Percentiles rank a stretch among this genome's conserved stretches.
Conservation (phyloP, 2,329 filamentous ascomycete genomes). For the Pseudogymnoascus sp. region DNA sequence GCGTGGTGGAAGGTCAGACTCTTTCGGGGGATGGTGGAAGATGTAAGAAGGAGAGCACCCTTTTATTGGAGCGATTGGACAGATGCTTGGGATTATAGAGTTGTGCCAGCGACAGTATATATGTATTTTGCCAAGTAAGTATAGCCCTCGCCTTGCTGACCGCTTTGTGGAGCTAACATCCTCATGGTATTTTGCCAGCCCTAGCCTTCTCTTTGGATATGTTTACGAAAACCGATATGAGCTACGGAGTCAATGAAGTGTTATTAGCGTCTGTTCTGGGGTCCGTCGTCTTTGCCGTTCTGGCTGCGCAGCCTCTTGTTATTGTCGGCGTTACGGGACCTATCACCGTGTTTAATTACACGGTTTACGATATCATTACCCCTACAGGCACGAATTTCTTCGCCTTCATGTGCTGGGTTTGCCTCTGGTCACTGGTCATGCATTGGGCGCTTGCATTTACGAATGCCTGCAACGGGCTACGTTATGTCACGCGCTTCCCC, state of each 20-base stretch:
- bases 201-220: constrained; percentile 87
- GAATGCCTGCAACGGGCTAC: constrained; percentile 81
- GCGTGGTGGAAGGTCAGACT: constrained; percentile 66
- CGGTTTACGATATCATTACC: constrained; percentile 79
- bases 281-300: constrained; percentile 68
- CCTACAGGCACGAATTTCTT: constrained; percentile 73
- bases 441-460: constrained; percentile 77
- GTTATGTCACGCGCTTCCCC: constrained; percentile 82
- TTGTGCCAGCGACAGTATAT: constrained; percentile 78
- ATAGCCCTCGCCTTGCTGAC: constrained; percentile 8
- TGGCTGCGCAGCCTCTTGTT: constrained; percentile 76
- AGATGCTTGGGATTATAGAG: constrained; percentile 85
- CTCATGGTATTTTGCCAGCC: constrained; percentile 67
- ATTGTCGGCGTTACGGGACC: constrained; percentile 89
- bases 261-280: constrained; percentile 78
- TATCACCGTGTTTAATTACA: constrained; percentile 92
- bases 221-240: constrained; percentile 78
- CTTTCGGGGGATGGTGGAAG: constrained; percentile 73
- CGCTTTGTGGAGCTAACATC: constrained; percentile 12
- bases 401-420: constrained; percentile 87
- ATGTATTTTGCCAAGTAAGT: constrained; percentile 91
- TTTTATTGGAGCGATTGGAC: constrained; percentile 76
- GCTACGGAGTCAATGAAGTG: constrained; percentile 86
- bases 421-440: constrained; percentile 77
- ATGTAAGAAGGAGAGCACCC: constrained; percentile 63